Conservation (phyloP, 2,329 filamentous ascomycete genomes). For the Tricladium varicosporioides region DNA sequence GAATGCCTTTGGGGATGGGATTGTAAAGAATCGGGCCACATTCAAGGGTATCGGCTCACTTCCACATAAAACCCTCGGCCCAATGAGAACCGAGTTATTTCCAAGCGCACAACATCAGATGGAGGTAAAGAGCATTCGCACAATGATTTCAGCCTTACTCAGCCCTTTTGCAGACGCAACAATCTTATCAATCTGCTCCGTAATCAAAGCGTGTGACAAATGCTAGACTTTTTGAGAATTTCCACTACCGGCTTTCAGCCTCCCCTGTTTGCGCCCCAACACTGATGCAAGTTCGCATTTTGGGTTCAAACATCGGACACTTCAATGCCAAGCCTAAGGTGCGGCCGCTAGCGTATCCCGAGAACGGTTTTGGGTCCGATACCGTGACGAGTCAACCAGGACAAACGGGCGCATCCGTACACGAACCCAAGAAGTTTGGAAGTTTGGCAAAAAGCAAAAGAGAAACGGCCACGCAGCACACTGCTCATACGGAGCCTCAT, state of each 20-base stretch:
- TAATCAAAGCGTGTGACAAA: no score
- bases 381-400: background rate
- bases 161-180: background rate
- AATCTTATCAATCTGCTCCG: background rate
- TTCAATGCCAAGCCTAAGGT: background rate
- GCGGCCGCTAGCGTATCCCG: background rate
- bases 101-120: background rate
- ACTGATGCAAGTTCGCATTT: background rate
- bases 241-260: background rate
- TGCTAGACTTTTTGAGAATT: no score
- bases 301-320: background rate
- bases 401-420: background rate
- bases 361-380: background rate
- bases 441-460: constrained; percentile 5
- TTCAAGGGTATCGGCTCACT: constrained; percentile 4
- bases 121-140: background rate
- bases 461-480: background rate
- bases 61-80: background rate
- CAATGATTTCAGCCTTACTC: background rate
- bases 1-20: background rate
- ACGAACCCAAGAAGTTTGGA: background rate
- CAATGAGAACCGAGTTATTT: constrained; percentile 7
- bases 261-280: background rate
- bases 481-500: background rate
- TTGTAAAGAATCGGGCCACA: constrained; percentile 1